Base-by-base conservation (phyloP, 2,329 filamentous ascomycete genomes). In the Fusarium phyllophilum region DNA sequence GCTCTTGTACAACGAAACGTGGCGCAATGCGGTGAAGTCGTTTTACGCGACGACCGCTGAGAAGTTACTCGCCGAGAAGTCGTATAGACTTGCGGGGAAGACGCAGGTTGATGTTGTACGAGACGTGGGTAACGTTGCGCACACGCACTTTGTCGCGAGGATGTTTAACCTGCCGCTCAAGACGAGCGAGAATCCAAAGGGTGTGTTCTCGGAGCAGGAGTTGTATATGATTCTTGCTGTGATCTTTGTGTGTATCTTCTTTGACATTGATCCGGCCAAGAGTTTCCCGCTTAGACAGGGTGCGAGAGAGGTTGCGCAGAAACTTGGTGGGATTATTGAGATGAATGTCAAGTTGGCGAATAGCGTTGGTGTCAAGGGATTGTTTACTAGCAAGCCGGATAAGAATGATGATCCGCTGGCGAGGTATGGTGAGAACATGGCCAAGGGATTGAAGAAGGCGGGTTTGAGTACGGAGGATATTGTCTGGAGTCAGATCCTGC, bases 101-200 rank as follows among this genome's bases (percentile, higher is more conserved):
- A 88, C 85, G 8, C 91, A 94, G 78, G 88, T 94, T 45, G 94
- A 96, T 75, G 86, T 95, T 8, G 84, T 94, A 15, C 88, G 91
- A 31, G 91, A 94, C 62, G 88, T 94, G 2, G 91, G 89, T 33
- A 94, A 94, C 78, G 82, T 93, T 33, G 88, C 86, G 0, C 91
- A 92, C 11, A 89, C 91, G 8, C 86, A 89, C 75, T 93, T 93
- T 45, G 89, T 88, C 1, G 85, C 91, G 6, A 86, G 87, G 9
- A 85, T 86, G 29, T 92, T 93, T 78, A 89, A 90, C 55, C 83
- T 94, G 8, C 91, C 92, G 0, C 83, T 94, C 44, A 93, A 93
- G 83, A 91, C 89, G 0, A 79, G 81, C 6, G 84, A 89, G 17
- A 88, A 90, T 57, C 88, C 89, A 6, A 88, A 86, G 73, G 92